Percentiles rank a stretch among this genome's conserved stretches.
Evolutionary conservation across 1,284 basidiomycete genomes (phyloP).

Genomic region (Ustilago curta): DNA sequence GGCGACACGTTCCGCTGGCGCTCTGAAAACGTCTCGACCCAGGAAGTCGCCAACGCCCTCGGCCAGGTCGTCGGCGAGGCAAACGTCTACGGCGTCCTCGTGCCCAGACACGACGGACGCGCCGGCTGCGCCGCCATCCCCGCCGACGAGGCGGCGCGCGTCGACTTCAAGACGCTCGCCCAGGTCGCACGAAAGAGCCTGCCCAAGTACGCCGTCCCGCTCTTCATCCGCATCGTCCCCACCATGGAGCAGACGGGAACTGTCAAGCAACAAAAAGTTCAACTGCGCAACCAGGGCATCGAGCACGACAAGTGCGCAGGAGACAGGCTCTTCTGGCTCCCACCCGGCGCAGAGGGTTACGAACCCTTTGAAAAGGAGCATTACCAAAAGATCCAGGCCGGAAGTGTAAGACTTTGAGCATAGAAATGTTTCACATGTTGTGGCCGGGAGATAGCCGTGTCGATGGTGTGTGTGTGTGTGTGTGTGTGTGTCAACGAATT

Average conservation of each 20-base stretch:
- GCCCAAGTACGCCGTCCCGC: slow-evolving; percentile 69
- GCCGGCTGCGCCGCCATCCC: slow-evolving; percentile 70
- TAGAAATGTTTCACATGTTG: too few species aligned
- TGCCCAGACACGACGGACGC: slow-evolving; percentile 68
- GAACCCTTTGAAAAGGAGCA: slow-evolving; percentile 53
- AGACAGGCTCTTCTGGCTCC: slow-evolving; percentile 61
- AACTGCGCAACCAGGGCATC: slow-evolving; percentile 67
- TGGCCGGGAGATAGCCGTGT: too few species aligned
- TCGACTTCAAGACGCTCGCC: slow-evolving; percentile 63
- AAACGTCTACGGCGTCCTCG: slow-evolving; percentile 69
- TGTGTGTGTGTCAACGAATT: too few species aligned
- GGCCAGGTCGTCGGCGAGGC: slow-evolving; percentile 66
- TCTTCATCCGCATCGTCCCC: slow-evolving; percentile 68
- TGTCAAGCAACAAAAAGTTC: slow-evolving; percentile 67
- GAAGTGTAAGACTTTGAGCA: slow-evolving; percentile 55
- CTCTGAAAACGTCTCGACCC: slow-evolving; percentile 67
- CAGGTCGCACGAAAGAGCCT: slow-evolving; percentile 57
- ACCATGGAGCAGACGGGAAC: slow-evolving; percentile 65
- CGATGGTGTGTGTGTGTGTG: too few species aligned
- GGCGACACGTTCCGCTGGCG: slow-evolving; percentile 69
- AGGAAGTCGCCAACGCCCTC: slow-evolving; percentile 64
- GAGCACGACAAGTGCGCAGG: slow-evolving; percentile 58
- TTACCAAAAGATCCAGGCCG: slow-evolving; percentile 51
- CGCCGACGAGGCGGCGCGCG: slow-evolving; percentile 7
- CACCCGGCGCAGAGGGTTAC: slow-evolving; percentile 55